Evolutionary conservation across 2,329 filamentous ascomycete species (phyloP).

Genomic region (Myriosclerotinia scirpicola): DNA sequence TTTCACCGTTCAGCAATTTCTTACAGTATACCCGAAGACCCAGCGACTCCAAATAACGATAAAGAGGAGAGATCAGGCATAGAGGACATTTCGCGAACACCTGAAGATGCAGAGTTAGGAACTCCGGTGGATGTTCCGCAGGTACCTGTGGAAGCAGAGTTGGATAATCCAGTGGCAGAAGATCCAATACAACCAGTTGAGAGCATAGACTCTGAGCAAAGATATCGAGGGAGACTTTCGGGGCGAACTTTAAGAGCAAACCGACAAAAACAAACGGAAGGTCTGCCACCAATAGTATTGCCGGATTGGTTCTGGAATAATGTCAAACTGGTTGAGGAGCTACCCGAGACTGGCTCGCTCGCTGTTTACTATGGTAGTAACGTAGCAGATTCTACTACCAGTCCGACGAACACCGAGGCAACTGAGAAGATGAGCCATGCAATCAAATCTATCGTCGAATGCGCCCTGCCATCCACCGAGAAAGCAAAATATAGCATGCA

Average conservation of each 20-base stretch:
- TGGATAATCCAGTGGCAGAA: conserved; percentile 12
- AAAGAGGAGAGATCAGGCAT: conserved; percentile 25
- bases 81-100: conserved; percentile 8
- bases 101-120: conserved; percentile 2
- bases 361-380: conserved; percentile 26
- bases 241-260: conserved; percentile 28
- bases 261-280: conserved; percentile 34
- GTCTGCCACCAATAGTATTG: conserved; percentile 53
- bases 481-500: conserved; percentile 38
- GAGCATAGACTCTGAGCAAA: conserved; percentile 21
- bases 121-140: conserved; percentile 9
- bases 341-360: conserved; percentile 28
- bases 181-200: conserved; percentile 21
- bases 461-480: conserved; percentile 26
- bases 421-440: conserved; percentile 17
- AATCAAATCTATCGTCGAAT: conserved; percentile 25
- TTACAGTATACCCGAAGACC: conserved; percentile 34
- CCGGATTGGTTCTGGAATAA: conserved; percentile 59
- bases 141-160: neutral
- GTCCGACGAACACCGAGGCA: neutral
- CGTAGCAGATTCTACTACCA: conserved; percentile 7
- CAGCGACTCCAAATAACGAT: conserved; percentile 19
- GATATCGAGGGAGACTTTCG: conserved; percentile 27
- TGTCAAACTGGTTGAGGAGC: conserved; percentile 42
- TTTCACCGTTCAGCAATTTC: conserved; percentile 38